These are phyloP conservation scores for Russula griseocarnosa DNA, from an alignment of 768 basidiomycete genomes.

Conservation along the genomic window DNA sequence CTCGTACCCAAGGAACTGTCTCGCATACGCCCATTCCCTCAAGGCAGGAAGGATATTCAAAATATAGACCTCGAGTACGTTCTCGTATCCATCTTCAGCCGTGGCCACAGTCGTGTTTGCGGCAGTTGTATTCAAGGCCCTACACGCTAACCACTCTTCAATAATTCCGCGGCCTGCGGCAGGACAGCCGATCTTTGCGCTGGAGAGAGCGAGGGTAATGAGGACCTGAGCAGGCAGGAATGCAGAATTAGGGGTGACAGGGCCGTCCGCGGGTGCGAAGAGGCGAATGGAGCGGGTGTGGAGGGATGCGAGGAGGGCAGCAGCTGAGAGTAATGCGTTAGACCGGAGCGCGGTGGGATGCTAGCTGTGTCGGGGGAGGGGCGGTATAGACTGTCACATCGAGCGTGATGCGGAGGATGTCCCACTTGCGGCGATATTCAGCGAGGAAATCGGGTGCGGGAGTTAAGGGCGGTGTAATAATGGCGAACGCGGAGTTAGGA, in stretches of 20 bases:
- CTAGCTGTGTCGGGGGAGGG: constrained; percentile 41
- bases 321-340: constrained; percentile 54
- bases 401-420: constrained; percentile 78
- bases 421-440: constrained; percentile 70
- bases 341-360: constrained; percentile 49
- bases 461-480: constrained; percentile 46
- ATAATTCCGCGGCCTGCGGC: constrained; percentile 60
- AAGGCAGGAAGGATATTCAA: constrained; percentile 67
- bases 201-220: constrained; percentile 64
- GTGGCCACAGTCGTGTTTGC: constrained; percentile 16
- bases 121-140: constrained; percentile 37
- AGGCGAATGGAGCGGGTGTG: constrained; percentile 62
- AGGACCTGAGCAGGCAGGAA: constrained; percentile 68
- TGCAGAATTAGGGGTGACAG: constrained; percentile 42
- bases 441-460: constrained; percentile 41
- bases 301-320: constrained; percentile 51
- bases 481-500: constrained; percentile 66
- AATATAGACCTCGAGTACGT: constrained; percentile 73
- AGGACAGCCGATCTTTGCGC: constrained; percentile 60
- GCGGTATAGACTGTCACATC: constrained; percentile 70
- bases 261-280: constrained; percentile 52
- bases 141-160: constrained; percentile 73
- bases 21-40: constrained; percentile 76
- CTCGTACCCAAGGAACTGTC: constrained; percentile 72
- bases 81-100: constrained; percentile 58